Evolutionary conservation across 768 basidiomycete species (phyloP).

Genomic region (Podaxis pistillaris): DNA sequence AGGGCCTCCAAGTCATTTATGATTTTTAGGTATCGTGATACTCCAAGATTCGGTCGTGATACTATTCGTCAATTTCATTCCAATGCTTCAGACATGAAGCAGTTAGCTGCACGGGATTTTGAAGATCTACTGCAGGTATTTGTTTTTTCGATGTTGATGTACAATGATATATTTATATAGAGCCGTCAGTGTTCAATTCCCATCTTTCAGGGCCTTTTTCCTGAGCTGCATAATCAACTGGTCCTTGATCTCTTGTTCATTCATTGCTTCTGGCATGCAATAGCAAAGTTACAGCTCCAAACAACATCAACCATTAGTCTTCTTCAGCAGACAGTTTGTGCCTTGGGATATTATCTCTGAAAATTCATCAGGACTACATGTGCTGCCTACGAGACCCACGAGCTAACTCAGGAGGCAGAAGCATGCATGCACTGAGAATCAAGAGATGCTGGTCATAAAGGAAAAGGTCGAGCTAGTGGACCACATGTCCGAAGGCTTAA

Average conservation of each 20-base stretch:
- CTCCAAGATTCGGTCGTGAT: not conserved
- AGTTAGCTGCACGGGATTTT: not conserved
- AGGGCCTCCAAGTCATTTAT: not conserved
- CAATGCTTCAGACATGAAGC: not conserved
- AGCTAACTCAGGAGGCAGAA: not conserved
- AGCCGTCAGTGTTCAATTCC: not conserved
- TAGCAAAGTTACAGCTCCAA: not conserved
- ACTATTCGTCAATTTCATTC: not conserved
- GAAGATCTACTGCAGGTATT: not conserved
- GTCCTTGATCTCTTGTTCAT: not conserved
- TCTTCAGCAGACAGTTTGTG: not conserved
- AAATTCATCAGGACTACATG: not conserved
- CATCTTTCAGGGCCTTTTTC: not conserved
- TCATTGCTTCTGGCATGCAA: not conserved
- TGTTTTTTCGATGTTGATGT: not conserved
- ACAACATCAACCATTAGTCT: not conserved
- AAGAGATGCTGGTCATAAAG: not conserved
- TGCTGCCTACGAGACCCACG: not conserved
- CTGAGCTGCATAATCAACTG: not conserved
- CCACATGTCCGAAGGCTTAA: not conserved
- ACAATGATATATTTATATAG: not conserved
- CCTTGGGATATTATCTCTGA: not conserved
- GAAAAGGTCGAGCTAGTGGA: not conserved
- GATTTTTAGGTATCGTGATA: not conserved
- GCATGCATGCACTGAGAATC: rapidly evolving